These are phyloP conservation scores for Eudorina sp. DNA, from an alignment of 139 green algal species.

Conservation along the genomic window DNA sequence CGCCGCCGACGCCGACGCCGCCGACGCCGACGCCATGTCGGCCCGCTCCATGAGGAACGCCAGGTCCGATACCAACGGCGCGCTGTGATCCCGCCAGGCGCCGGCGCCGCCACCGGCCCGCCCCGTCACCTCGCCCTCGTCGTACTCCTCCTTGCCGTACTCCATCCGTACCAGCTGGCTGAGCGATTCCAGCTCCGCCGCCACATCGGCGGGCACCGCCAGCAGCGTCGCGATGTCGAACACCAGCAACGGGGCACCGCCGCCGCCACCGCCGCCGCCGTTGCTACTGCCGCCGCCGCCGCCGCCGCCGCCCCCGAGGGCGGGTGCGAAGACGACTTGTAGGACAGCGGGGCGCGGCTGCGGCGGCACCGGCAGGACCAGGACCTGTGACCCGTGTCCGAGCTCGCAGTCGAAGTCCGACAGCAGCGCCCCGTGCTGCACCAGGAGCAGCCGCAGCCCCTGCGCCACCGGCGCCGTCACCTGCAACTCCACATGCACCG, in stretches of 20 bases:
- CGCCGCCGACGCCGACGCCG: not conserved
- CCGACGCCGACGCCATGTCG: not conserved
- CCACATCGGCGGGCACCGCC: not conserved
- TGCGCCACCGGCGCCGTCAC: not conserved
- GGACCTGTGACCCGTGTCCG: not conserved
- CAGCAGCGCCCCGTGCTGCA: constrained; percentile 26
- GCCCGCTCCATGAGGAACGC: constrained; percentile 28
- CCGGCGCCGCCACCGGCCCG: not conserved
- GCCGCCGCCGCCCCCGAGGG: constrained; percentile 10
- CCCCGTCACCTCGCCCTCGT: not conserved
- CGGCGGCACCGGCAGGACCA: constrained; percentile 32
- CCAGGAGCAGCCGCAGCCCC: constrained; percentile 17
- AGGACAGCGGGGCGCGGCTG: constrained; percentile 21
- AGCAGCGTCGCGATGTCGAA: constrained; percentile 47
- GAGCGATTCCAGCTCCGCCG: constrained; percentile 20
- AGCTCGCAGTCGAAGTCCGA: constrained; percentile 26
- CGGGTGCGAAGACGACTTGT: constrained; percentile 30
- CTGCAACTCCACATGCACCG: not conserved
- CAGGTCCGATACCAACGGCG: constrained; percentile 18
- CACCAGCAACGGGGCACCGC: not conserved
- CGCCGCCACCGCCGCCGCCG: not conserved
- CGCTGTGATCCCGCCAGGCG: constrained; percentile 19
- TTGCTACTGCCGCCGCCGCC: not conserved
- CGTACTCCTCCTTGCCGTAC: constrained; percentile 2
- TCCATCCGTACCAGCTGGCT: constrained; percentile 26